Conservation (phyloP, 2,329 filamentous ascomycete genomes). For the Ophiocordyceps sinensis region DNA sequence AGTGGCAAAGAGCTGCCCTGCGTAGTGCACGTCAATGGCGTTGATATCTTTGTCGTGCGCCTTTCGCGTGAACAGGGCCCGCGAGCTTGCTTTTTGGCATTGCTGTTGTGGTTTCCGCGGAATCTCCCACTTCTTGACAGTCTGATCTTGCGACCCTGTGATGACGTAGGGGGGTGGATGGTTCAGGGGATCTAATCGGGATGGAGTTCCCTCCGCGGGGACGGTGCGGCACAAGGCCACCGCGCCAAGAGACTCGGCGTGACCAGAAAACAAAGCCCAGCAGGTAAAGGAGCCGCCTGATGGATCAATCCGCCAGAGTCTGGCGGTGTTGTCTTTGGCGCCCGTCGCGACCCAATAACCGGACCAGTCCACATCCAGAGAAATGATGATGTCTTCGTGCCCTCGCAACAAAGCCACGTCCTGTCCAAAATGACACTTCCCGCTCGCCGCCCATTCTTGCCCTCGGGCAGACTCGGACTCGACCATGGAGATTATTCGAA, state of each 20-base stretch:
- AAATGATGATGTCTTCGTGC: slow-evolving; percentile 91
- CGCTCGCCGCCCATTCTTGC: slow-evolving; percentile 9
- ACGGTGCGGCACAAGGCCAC: slow-evolving; percentile 63
- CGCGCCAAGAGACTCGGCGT: slow-evolving; percentile 86
- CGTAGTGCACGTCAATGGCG: slow-evolving; percentile 67
- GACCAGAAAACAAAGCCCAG: slow-evolving; percentile 71
- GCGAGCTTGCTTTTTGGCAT: slow-evolving; percentile 35
- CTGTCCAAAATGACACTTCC: slow-evolving; percentile 63
- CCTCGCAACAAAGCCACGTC: slow-evolving; percentile 78
- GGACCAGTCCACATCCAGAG: slow-evolving; percentile 89
- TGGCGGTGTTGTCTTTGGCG: slow-evolving; percentile 90
- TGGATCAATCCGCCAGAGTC: slow-evolving; percentile 77
- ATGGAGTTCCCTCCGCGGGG: slow-evolving; percentile 54
- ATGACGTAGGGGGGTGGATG: slow-evolving; percentile 74
- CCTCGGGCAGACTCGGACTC: slow-evolving; percentile 16
- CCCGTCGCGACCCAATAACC: slow-evolving; percentile 94
- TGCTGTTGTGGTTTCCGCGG: slow-evolving; percentile 34
- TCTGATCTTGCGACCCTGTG: slow-evolving; percentile 90
- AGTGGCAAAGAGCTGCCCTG: slow-evolving; percentile 74
- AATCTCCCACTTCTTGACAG: slow-evolving; percentile 87
- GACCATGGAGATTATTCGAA: slow-evolving; percentile 67
- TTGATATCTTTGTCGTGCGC: slow-evolving; percentile 99
- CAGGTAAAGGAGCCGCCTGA: slow-evolving; percentile 62
- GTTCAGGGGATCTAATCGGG: slow-evolving; percentile 57
- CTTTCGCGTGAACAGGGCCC: slow-evolving; percentile 75